Percentiles rank a stretch among this genome's conserved stretches.
phyloP scores from a whole-genome alignment of 2,329 filamentous ascomycete genomes.

The Tolypocladium capitatum region DNA sequence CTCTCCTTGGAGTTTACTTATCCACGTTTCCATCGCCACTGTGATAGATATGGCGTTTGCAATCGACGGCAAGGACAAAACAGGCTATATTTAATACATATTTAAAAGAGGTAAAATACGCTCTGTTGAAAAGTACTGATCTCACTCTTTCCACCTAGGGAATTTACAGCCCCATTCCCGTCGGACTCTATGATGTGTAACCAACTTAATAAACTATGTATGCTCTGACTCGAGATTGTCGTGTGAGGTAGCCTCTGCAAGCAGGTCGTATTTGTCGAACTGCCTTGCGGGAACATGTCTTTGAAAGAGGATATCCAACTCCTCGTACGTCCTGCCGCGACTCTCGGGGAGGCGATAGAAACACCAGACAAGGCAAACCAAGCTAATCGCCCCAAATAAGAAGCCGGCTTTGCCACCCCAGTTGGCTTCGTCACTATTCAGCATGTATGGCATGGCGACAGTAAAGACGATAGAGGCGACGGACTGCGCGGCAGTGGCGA shows the following conservation, averaged over 20 bases:
- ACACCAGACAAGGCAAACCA: constrained; percentile 11
- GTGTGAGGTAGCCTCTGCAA: constrained; percentile 2
- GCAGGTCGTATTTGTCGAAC: constrained; percentile 7
- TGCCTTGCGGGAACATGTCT: constrained; percentile 5
- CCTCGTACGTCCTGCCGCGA: constrained; percentile 15
- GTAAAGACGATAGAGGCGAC: constrained; percentile 13
- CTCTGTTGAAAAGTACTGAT: no score
- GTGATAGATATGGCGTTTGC: no score
- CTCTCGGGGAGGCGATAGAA: constrained; percentile 18
- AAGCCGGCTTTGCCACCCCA: constrained; percentile 19
- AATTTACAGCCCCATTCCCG: no score
- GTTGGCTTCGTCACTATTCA: constrained; percentile 16
- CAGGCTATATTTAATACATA: no score
- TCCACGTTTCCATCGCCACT: no score
- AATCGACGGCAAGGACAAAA: no score
- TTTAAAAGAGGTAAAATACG: no score
- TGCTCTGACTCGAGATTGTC: not conserved
- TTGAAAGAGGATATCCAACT: constrained; percentile 18
- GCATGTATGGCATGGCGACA: constrained; percentile 17
- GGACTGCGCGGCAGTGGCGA: constrained; percentile 13
- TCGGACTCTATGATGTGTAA: no score
- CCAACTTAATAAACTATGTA: not conserved
- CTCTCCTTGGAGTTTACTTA: no score
- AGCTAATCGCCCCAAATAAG: constrained; percentile 14
- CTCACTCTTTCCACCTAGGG: no score